A percentile compares a stretch with the other conserved stretches of the same genome.
These are phyloP conservation scores for Sporothrix dimorphospora DNA, from an alignment of 2,329 filamentous ascomycete genomes.

Conservation along the genomic window DNA sequence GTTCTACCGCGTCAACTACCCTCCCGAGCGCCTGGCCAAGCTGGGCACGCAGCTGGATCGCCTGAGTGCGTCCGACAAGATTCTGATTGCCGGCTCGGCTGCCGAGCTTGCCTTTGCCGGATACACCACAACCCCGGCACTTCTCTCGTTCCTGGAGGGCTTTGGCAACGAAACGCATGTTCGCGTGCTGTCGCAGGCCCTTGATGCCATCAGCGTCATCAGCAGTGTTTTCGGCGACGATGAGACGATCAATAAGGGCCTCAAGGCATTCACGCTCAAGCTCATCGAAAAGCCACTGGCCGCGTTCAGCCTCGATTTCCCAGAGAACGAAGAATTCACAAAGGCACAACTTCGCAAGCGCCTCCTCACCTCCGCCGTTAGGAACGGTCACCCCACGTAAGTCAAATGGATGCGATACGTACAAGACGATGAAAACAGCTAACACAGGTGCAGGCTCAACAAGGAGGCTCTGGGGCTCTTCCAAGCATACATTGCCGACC, in stretches of 20 bases:
- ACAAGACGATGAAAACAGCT: conserved; percentile 22
- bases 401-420: conserved; percentile 38
- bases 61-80: conserved; percentile 85
- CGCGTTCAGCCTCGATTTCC: conserved; percentile 83
- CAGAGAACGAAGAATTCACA: conserved; percentile 78
- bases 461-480: conserved; percentile 79
- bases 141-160: conserved; percentile 83
- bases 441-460: conserved; percentile 55
- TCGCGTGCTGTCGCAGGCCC: conserved; percentile 85
- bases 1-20: conserved; percentile 92
- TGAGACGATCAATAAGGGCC: conserved; percentile 67
- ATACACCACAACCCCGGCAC: conserved; percentile 76
- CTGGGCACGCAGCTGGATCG: conserved; percentile 76
- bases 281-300: conserved; percentile 75
- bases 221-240: conserved; percentile 85
- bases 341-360: conserved; percentile 80
- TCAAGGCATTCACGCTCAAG: conserved; percentile 79
- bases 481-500: conserved; percentile 73
- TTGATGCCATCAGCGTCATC: conserved; percentile 74
- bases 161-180: conserved; percentile 82
- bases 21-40: conserved; percentile 77
- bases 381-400: conserved; percentile 74
- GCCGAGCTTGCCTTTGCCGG: conserved; percentile 88
- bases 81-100: conserved; percentile 87
- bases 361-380: conserved; percentile 74